Evolutionary conservation across 2,329 filamentous ascomycete genomes (phyloP).

Genomic region (Rugonectria rugulosa): DNA sequence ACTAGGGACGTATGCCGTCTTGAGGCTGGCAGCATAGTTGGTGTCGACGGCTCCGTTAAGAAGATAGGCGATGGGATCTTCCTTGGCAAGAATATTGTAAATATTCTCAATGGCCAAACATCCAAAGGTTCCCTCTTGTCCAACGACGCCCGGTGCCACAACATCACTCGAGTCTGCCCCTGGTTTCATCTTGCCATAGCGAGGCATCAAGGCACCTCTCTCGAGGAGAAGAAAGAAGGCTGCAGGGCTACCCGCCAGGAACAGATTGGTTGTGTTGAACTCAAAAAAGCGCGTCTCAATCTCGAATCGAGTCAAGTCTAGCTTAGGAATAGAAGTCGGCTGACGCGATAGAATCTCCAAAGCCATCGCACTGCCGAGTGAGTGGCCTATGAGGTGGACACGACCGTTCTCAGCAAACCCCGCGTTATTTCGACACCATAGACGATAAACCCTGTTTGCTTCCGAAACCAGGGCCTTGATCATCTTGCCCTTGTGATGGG

Average conservation of each 20-base stretch:
- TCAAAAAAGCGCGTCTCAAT: conserved; percentile 73
- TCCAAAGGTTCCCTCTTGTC: conserved; percentile 81
- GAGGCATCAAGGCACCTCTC: conserved; percentile 73
- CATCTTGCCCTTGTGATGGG: conserved; percentile 95
- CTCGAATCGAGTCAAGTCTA: conserved; percentile 52
- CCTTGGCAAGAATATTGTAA: conserved; percentile 84
- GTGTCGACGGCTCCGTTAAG: conserved; percentile 91
- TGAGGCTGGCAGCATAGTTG: conserved; percentile 78
- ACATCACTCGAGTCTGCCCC: conserved; percentile 72
- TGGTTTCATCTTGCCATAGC: conserved; percentile 77
- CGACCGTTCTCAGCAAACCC: conserved; percentile 82
- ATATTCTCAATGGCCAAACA: conserved; percentile 95
- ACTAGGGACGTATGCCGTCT: conserved; percentile 80
- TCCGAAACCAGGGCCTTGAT: conserved; percentile 86
- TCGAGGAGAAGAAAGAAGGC: conserved; percentile 94
- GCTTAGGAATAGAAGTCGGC: conserved; percentile 71
- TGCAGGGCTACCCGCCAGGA: conserved; percentile 87
- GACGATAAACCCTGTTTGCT: conserved; percentile 92
- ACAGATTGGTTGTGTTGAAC: conserved; percentile 90
- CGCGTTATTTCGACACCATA: conserved; percentile 95
- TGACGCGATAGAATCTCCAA: conserved; percentile 90
- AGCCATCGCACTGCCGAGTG: conserved; percentile 92
- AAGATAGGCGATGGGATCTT: conserved; percentile 85
- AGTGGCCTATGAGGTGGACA: conserved; percentile 93
- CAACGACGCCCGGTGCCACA: conserved; percentile 68